Evolutionary conservation across 441 rosid genomes (phyloP), one percentile per base, ranked within the genome.

Genomic region (Syzygium syzygioides): DNA sequence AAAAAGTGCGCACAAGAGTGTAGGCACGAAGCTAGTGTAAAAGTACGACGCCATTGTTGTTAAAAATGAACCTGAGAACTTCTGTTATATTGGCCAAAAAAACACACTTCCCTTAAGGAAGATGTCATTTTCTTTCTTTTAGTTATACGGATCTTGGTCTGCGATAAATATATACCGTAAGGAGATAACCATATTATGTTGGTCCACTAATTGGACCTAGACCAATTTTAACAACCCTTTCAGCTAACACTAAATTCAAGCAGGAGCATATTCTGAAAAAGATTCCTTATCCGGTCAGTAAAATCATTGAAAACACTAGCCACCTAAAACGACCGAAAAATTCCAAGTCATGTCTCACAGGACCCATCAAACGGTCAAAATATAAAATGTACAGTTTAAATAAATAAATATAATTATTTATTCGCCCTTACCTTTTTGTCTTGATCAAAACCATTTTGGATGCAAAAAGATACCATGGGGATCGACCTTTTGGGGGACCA

Each of bases 181-280:
- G 14, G 34, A n/a, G 68, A 62, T 2, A n/a, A 62, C 18, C 68
- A 1, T 7, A 62, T 62, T 1, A 62, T 30, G 17, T 62, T n/a
- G 34, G 68, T 62, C 19, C 34, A n/a, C 34, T n/a, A n/a, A n/a
- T n/a, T 62, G 32, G 34, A 59, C 64, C 64, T 59, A 59, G 64
- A 59, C 14, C 64, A 26, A 13, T 59, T 59, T 59, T 25, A 26
- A 41, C 45, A 59, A 59, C 64, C 32, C 9, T 14, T 60, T 28
- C 9, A 3, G 0, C 12, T 28, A 3, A 28, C 14, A 28, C 14
- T 3, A 28, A 28, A 28, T 60, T 2, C 34, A 28, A 3, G 9
- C n/a, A 13, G 68, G 68, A 5, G 34, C 34, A 28, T 14, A 28
- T 28, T n/a, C 66, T 52, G 14, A 28, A 60, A 0, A 60, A 6